phyloP scores from a whole-genome alignment of 2,329 filamentous ascomycete species.

The Beauveria scarabaeidicola region DNA sequence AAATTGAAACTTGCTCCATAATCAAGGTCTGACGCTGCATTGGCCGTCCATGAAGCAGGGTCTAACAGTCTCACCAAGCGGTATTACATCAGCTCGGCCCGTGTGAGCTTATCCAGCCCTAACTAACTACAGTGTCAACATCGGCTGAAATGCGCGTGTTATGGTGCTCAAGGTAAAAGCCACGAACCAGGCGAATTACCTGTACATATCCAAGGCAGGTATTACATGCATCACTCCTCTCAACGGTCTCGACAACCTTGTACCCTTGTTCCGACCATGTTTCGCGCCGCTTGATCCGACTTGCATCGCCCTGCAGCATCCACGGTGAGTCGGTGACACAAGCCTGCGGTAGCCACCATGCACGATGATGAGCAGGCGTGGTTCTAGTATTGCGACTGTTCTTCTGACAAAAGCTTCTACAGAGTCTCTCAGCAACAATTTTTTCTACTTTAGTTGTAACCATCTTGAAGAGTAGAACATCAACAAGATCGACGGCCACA shows the following conservation, averaged over 20 bases:
- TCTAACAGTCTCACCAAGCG: background rate
- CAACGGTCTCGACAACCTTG: background rate
- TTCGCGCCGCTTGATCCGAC: slow-evolving; percentile 5
- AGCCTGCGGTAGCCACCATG: background rate
- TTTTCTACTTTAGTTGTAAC: background rate
- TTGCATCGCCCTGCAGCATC: background rate
- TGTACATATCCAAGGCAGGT: background rate
- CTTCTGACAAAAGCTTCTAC: background rate
- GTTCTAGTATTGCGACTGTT: background rate
- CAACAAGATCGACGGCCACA: background rate
- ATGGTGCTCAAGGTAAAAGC: background rate
- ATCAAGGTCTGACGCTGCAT: background rate
- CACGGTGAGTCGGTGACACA: background rate
- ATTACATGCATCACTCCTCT: background rate
- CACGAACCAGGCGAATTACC: background rate
- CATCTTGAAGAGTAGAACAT: background rate
- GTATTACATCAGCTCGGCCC: slow-evolving; percentile 10
- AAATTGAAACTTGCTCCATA: background rate
- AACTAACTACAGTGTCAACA: background rate
- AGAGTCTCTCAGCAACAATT: background rate
- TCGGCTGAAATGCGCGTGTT: background rate
- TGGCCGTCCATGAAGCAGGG: background rate
- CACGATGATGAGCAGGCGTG: slow-evolving; percentile 1
- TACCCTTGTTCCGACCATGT: background rate
- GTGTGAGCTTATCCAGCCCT: background rate